phyloP scores from a whole-genome alignment of 148 eudicot genomes.

The Cornus florida region DNA sequence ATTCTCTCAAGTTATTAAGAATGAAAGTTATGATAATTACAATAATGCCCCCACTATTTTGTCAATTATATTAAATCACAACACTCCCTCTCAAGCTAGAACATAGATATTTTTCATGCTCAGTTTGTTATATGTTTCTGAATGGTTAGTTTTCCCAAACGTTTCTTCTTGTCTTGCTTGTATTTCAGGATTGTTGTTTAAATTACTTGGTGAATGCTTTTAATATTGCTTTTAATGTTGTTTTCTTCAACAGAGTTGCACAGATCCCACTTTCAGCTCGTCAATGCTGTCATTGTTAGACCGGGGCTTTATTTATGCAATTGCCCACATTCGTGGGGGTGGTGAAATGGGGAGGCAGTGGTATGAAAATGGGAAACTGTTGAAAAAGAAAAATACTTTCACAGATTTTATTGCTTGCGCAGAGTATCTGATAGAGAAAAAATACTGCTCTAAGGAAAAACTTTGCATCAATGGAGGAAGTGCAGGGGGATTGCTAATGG shows the following conservation, averaged over 20 bases:
- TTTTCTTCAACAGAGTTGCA: slow-evolving; percentile 45
- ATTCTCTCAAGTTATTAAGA: too few species aligned
- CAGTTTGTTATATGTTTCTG: too few species aligned
- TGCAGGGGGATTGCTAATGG: slow-evolving; percentile 96
- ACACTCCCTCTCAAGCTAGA: not conserved
- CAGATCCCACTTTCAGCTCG: slow-evolving; percentile 68
- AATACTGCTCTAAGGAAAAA: slow-evolving; percentile 84
- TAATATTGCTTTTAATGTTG: not conserved
- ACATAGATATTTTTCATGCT: too few species aligned
- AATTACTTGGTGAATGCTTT: slow-evolving; percentile 4
- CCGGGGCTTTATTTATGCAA: slow-evolving; percentile 70
- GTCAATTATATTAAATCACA: too few species aligned
- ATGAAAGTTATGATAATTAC: not conserved
- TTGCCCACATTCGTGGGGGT: slow-evolving; percentile 94
- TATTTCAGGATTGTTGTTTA: slow-evolving; percentile 5
- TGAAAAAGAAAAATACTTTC: slow-evolving; percentile 81
- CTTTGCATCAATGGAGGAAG: slow-evolving; percentile 86
- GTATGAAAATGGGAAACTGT: slow-evolving; percentile 83
- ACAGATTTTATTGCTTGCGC: slow-evolving; percentile 86
- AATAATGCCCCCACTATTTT: too few species aligned
- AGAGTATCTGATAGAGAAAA: slow-evolving; percentile 74
- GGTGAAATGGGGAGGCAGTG: slow-evolving; percentile 98
- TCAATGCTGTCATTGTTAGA: slow-evolving; percentile 81
- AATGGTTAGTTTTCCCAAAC: too few species aligned
- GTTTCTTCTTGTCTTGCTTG: not conserved